Percentiles rank a stretch among this genome's conserved stretches.
Conservation (phyloP, 345 rosid species). For the Odontarrhena argentea region DNA sequence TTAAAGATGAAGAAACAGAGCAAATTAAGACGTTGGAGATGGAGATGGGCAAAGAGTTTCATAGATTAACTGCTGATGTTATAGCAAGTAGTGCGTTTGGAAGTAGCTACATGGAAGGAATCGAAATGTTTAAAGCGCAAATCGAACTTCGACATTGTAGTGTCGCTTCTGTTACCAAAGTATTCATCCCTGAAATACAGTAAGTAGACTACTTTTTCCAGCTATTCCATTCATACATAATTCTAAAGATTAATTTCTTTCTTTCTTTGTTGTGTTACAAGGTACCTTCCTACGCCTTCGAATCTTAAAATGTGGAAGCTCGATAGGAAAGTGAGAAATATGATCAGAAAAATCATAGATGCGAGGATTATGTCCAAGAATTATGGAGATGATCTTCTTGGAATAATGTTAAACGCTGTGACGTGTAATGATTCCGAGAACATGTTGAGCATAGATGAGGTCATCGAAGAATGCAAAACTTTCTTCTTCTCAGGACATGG, state of each 20-base stretch:
- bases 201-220: conserved; percentile 9
- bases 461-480: conserved; percentile 59
- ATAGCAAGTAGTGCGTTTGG: conserved; percentile 55
- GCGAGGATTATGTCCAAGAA: conserved; percentile 36
- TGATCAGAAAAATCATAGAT: conserved; percentile 35
- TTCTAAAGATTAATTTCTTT: not conserved
- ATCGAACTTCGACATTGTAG: conserved; percentile 36
- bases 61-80: conserved; percentile 45
- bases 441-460: conserved; percentile 23
- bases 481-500: conserved; percentile 60
- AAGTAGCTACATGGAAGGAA: conserved; percentile 46
- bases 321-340: conserved; percentile 42
- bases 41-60: conserved; percentile 39
- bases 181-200: conserved; percentile 50
- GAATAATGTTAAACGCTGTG: conserved; percentile 27
- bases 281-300: conserved; percentile 51
- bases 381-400: conserved; percentile 51
- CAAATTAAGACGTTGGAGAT: not conserved
- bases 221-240: conserved; percentile 12
- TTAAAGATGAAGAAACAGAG: conserved; percentile 1
- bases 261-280: conserved; percentile 15
- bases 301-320: conserved; percentile 52
- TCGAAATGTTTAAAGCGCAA: conserved; percentile 48
- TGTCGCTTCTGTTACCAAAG: not conserved
- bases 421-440: too few species aligned